Evolutionary conservation across 371 early-diverging fungal species (phyloP).

Genomic region (Mortierella sp.): DNA sequence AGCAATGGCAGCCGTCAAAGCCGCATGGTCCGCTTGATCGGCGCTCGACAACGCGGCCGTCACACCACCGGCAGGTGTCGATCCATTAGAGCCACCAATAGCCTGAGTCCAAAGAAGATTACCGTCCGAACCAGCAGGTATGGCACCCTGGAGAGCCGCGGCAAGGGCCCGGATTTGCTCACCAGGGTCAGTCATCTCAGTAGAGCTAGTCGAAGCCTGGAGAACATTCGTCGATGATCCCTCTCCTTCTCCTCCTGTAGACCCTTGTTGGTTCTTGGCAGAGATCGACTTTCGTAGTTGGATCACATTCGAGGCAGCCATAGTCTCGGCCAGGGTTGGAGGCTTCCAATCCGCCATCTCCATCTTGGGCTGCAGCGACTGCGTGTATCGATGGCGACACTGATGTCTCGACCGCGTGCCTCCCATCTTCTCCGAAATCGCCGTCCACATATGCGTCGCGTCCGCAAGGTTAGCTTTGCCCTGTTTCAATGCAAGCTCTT

Average conservation of each 20-base stretch:
- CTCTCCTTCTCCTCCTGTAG: neutral
- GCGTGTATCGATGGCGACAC: constrained; percentile 57
- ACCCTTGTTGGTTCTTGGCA: constrained; percentile 11
- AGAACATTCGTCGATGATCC: neutral
- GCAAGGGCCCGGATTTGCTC: constrained; percentile 38
- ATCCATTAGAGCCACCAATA: constrained; percentile 13
- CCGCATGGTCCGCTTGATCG: constrained; percentile 13
- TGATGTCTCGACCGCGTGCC: constrained; percentile 54
- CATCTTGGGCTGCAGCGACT: constrained; percentile 54
- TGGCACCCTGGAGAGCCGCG: constrained; percentile 40
- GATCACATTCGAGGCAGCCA: constrained; percentile 47
- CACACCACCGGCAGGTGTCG: neutral
- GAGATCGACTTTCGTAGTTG: constrained; percentile 31
- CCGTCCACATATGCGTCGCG: constrained; percentile 52
- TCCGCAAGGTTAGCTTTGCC: constrained; percentile 45
- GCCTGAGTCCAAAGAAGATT: constrained; percentile 46
- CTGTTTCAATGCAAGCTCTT: constrained; percentile 46
- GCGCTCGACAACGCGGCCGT: neutral
- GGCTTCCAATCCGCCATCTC: constrained; percentile 58
- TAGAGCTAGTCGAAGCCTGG: neutral
- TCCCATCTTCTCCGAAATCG: constrained; percentile 51
- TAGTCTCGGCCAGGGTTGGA: constrained; percentile 44
- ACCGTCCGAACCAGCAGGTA: constrained; percentile 22
- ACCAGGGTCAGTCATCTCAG: constrained; percentile 6
- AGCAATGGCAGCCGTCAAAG: constrained; percentile 24